A percentile compares a stretch with the other conserved stretches of the same genome.
phyloP scores from a whole-genome alignment of 176 grass and related monocot genomes.

The Oryza meyeriana region DNA sequence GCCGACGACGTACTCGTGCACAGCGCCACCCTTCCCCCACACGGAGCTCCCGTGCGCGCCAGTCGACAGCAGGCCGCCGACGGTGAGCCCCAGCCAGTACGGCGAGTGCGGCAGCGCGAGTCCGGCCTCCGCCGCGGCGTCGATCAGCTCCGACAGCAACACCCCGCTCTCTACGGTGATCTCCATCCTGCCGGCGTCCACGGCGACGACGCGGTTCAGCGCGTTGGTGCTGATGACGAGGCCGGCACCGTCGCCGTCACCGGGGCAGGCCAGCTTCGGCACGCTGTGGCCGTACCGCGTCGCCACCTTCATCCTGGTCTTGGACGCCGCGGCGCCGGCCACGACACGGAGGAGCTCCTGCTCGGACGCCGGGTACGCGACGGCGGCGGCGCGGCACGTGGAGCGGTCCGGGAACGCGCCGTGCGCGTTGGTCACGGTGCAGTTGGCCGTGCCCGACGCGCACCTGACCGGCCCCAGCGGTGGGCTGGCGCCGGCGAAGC shows the following conservation, averaged over 20 bases:
- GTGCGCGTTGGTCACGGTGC: slow-evolving; percentile 66
- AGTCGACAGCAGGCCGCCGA: slow-evolving; percentile 55
- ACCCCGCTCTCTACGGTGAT: slow-evolving; percentile 55
- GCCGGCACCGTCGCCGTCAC: slow-evolving; percentile 30
- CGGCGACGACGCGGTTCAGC: slow-evolving; percentile 25
- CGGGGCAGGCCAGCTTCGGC: slow-evolving; percentile 57
- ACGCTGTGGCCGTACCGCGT: slow-evolving; percentile 57
- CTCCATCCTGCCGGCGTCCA: neutral
- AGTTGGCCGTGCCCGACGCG: slow-evolving; percentile 9
- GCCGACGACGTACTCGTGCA: slow-evolving; percentile 62
- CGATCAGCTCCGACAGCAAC: slow-evolving; percentile 37
- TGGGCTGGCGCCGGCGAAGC: slow-evolving; percentile 6
- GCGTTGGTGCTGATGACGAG: slow-evolving; percentile 46
- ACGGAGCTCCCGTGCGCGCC: slow-evolving; percentile 71
- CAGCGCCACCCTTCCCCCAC: slow-evolving; percentile 45
- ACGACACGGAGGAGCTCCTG: slow-evolving; percentile 42
- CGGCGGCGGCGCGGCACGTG: slow-evolving; percentile 40
- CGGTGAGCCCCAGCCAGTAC: slow-evolving; percentile 55
- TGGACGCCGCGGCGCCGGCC: slow-evolving; percentile 18
- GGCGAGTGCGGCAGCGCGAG: slow-evolving; percentile 51
- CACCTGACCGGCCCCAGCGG: slow-evolving; percentile 33
- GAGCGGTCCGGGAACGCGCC: slow-evolving; percentile 61
- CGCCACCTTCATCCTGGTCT: slow-evolving; percentile 47
- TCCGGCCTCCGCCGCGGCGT: slow-evolving; percentile 22
- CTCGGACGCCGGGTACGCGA: slow-evolving; percentile 47